Evolutionary conservation across 495 filamentous ascomycete species (phyloP).

Genomic region (Gamarada debralockiae): DNA sequence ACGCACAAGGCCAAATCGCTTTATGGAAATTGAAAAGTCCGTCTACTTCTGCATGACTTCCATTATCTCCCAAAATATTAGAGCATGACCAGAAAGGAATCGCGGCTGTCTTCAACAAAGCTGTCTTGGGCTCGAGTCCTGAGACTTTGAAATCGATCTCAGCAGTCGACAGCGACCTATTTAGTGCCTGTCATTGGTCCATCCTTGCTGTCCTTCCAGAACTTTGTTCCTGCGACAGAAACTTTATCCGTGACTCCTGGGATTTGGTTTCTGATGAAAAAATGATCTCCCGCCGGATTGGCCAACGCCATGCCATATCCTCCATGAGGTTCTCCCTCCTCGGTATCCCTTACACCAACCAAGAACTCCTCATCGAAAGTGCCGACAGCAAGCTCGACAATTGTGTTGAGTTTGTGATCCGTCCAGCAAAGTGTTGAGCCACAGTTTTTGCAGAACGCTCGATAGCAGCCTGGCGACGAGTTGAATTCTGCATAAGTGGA

Average conservation of each 20-base stretch:
- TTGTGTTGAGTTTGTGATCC: conserved; percentile 5
- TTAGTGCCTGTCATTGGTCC: conserved; percentile 5
- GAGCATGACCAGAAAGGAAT: no score
- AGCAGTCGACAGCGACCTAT: no score
- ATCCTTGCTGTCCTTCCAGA: conserved; percentile 13
- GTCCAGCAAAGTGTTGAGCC: conserved; percentile 26
- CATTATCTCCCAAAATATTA: no score
- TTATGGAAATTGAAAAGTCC: no score
- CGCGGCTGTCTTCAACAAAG: no score
- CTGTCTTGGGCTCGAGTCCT: no score
- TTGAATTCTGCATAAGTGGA: conserved; percentile 16
- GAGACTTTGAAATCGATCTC: no score
- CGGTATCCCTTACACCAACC: conserved; percentile 18
- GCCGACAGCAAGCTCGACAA: conserved; percentile 28
- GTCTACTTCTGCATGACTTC: no score
- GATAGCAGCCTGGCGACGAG: conserved; percentile 11
- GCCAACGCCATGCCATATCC: conserved; percentile 9
- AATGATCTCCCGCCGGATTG: conserved; percentile 6
- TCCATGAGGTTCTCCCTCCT: conserved; percentile 4
- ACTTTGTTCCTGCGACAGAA: conserved; percentile 9
- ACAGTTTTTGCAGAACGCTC: conserved; percentile 28
- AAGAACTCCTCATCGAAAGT: conserved; percentile 33
- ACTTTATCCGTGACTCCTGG: conserved; percentile 16
- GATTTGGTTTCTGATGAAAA: conserved; percentile 12
- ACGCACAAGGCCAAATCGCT: no score